Conservation (phyloP, 2,329 filamentous ascomycete species). For the Beauveria scarabaeidicola region DNA sequence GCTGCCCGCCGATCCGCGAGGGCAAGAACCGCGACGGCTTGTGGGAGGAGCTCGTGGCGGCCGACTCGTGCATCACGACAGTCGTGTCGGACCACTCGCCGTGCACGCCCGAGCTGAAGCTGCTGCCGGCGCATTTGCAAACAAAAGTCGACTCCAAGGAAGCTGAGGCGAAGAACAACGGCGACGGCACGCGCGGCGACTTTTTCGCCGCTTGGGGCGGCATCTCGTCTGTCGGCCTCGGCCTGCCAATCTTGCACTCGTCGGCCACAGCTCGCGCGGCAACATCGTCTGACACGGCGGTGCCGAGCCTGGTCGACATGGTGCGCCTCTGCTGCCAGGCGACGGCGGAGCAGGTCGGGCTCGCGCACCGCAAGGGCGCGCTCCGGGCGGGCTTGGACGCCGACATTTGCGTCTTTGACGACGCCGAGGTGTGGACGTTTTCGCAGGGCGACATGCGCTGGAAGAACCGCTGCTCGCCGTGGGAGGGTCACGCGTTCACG, state of each 20-base stretch:
- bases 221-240: conserved; percentile 87
- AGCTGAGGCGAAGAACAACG: conserved; percentile 18
- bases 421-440: conserved; percentile 68
- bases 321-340: conserved; percentile 79
- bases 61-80: conserved; percentile 77
- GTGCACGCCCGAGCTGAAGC: conserved; percentile 89
- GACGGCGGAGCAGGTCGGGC: conserved; percentile 80
- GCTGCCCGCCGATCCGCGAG: conserved; percentile 83
- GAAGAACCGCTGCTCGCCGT: conserved; percentile 86
- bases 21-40: conserved; percentile 74
- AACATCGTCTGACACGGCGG: conserved; percentile 25
- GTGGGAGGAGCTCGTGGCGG: conserved; percentile 68
- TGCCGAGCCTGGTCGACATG: conserved; percentile 61
- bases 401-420: conserved; percentile 89
- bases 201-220: conserved; percentile 97
- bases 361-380: conserved; percentile 71
- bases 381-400: conserved; percentile 75
- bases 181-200: conserved; percentile 48
- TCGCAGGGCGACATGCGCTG: conserved; percentile 77
- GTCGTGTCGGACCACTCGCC: conserved; percentile 94
- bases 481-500: conserved; percentile 69
- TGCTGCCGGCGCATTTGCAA: conserved; percentile 61
- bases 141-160: conserved; percentile 24
- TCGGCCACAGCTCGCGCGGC: conserved; percentile 55
- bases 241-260: conserved; percentile 83